A percentile compares a stretch with the other conserved stretches of the same genome.
Evolutionary conservation across 2,329 filamentous ascomycete species (phyloP).

Genomic region (Aspergillus phoenicis): DNA sequence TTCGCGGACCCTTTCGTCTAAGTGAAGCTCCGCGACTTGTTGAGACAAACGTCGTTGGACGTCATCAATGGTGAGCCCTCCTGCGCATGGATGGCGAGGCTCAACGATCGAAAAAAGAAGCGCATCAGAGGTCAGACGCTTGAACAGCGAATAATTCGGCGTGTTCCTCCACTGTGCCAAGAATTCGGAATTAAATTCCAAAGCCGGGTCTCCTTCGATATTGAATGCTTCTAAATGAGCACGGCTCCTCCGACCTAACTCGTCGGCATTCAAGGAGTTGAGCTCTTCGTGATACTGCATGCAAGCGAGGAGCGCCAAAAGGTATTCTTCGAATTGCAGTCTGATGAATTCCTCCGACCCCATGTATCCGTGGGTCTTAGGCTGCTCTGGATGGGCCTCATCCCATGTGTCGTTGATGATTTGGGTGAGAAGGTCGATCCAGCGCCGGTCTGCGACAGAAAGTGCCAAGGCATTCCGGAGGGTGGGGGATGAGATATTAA

Average conservation of each 20-base stretch:
- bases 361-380: constrained; percentile 92
- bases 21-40: constrained; percentile 89
- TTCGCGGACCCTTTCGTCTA: constrained; percentile 85
- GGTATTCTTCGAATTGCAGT: constrained; percentile 94
- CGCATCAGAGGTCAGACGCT: constrained; percentile 71
- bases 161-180: constrained; percentile 85
- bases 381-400: constrained; percentile 79
- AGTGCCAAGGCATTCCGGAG: constrained; percentile 74
- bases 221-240: constrained; percentile 59
- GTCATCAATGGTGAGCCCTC: constrained; percentile 90
- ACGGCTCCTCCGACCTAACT: constrained; percentile 42
- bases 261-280: constrained; percentile 51
- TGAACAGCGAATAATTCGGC: constrained; percentile 89
- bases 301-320: constrained; percentile 82
- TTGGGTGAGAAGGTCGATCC: constrained; percentile 95
- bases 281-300: constrained; percentile 85
- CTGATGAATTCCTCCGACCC: constrained; percentile 97
- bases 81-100: constrained; percentile 89
- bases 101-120: constrained; percentile 94
- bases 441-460: constrained; percentile 84
- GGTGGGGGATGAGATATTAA: constrained; percentile 80
- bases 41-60: constrained; percentile 86
- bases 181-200: constrained; percentile 83
- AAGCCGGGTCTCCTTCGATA: constrained; percentile 78
- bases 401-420: constrained; percentile 97